Percentiles rank a stretch among this genome's conserved stretches.
Conservation (phyloP, 2,329 filamentous ascomycete species). For the Aureobasidium sp. region DNA sequence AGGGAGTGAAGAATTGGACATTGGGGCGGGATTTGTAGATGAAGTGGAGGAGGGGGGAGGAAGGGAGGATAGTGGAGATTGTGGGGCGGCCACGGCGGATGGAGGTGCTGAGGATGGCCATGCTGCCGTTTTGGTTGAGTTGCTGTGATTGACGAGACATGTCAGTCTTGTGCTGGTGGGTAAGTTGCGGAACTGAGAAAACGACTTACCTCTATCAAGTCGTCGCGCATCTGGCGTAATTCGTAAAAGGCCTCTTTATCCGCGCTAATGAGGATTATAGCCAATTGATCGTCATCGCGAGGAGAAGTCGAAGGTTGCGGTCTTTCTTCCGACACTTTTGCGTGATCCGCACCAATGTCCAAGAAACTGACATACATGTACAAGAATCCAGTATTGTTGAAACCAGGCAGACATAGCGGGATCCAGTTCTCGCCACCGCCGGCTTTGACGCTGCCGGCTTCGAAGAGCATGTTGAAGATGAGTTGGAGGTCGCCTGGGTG, state of each 20-base stretch:
- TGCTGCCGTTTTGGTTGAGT: constrained; percentile 65
- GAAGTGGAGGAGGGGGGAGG: constrained; percentile 77
- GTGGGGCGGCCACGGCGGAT: constrained; percentile 62
- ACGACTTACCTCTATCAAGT: constrained; percentile 45
- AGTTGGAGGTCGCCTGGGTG: constrained; percentile 90
- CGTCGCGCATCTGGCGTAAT: constrained; percentile 62
- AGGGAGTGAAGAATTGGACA: constrained; percentile 91
- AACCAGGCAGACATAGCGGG: constrained; percentile 86
- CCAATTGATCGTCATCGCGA: constrained; percentile 58
- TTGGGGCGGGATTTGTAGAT: constrained; percentile 91
- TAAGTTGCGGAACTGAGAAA: background rate
- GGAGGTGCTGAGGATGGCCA: constrained; percentile 65
- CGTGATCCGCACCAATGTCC: constrained; percentile 38
- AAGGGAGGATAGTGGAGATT: constrained; percentile 68
- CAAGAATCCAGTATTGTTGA: constrained; percentile 92
- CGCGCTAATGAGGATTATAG: constrained; percentile 83
- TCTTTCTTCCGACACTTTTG: background rate
- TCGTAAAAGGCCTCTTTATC: constrained; percentile 92
- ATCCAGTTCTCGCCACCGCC: constrained; percentile 98
- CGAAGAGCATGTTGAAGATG: constrained; percentile 99
- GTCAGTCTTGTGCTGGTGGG: background rate
- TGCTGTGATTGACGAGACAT: constrained; percentile 41
- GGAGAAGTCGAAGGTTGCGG: constrained; percentile 27
- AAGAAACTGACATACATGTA: constrained; percentile 99
- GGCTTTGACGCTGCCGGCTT: constrained; percentile 82